These are phyloP conservation scores for Thermochaetoides dissita DNA, from an alignment of 2,329 filamentous ascomycete species.

Conservation along the genomic window DNA sequence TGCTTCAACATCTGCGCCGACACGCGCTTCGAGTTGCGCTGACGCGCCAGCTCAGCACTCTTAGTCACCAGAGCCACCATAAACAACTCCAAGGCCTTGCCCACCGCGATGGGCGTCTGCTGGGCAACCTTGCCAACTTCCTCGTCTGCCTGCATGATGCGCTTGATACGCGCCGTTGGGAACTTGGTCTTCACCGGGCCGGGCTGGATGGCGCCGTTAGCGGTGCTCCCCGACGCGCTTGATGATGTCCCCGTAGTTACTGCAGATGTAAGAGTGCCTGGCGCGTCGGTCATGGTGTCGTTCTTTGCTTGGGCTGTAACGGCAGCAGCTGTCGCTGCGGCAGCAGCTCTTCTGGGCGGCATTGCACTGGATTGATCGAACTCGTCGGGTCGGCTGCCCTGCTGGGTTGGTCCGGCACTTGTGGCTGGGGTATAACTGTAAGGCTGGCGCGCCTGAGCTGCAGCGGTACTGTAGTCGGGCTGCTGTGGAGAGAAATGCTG, in stretches of 20 bases:
- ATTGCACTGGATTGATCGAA: conserved; percentile 1
- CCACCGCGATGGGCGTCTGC: conserved; percentile 89
- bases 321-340: conserved; percentile 19
- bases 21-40: conserved; percentile 77
- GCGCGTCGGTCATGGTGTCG: neutral
- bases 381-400: neutral
- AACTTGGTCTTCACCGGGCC: conserved; percentile 88
- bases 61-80: conserved; percentile 91
- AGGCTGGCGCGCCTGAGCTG: conserved; percentile 3
- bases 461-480: conserved; percentile 16
- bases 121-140: conserved; percentile 97
- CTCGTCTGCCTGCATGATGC: conserved; percentile 98
- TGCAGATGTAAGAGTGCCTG: neutral
- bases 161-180: conserved; percentile 91
- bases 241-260: conserved; percentile 14
- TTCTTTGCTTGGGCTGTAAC: conserved; percentile 1
- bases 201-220: conserved; percentile 31
- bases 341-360: conserved; percentile 9
- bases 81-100: conserved; percentile 90
- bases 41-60: conserved; percentile 69
- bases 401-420: neutral
- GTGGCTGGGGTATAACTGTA: conserved; percentile 2
- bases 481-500: conserved; percentile 22
- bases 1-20: conserved; percentile 84
- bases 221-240: conserved; percentile 5